Base-by-base conservation (phyloP, 352 stramenopile genomes). In the Saprolegnia parasitica region DNA sequence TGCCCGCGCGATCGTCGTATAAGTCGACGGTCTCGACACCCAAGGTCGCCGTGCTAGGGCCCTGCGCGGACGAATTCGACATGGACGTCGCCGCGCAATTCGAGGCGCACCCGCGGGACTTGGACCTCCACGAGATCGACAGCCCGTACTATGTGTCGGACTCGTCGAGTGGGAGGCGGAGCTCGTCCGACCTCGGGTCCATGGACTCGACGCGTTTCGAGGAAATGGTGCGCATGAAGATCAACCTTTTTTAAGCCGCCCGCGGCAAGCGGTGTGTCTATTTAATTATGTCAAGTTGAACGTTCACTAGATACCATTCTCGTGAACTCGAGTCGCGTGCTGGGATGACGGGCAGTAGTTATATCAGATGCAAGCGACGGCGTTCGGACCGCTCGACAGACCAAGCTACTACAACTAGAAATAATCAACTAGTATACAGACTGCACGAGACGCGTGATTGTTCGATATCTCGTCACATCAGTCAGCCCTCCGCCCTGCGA, bases 171-270 rank as follows among this genome's bases (percentile, higher is more conserved):
- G 42, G 42, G 13, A 49, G 11, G 42, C 42, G 52, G 11, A 60
- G 52, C 35, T 60, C 52, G 13, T 60, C 52, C 13, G 52, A 60
- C 35, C 52, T 60, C n/a, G 52, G 20, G 24, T 35, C 11, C 35
- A 60, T 66, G 13, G 58, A 66, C 24, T 52, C 46, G 26, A 66
- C 58, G 8, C n/a, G 46, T 18, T 66, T 40, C 46, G 39, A 52
- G 20, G 58, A 66, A 50, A 66, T 66, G 58, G 58, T 66, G 13
- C 58, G 35, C 40, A 52, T 66, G 58, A 66, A 66, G 13, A 46
- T 66, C 52, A 60, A 60, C 52, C 11, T 60, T 8, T 60, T 60
- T 24, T 49, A 49, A 49, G 42, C 42, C 29, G 5, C 5, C 5
- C n/a, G n/a, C n/a, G n/a, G n/a, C n/a, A n/a, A n/a, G n/a, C n/a